These are phyloP conservation scores for Auricularia sp. DNA, from an alignment of 768 basidiomycete genomes.

Conservation along the genomic window DNA sequence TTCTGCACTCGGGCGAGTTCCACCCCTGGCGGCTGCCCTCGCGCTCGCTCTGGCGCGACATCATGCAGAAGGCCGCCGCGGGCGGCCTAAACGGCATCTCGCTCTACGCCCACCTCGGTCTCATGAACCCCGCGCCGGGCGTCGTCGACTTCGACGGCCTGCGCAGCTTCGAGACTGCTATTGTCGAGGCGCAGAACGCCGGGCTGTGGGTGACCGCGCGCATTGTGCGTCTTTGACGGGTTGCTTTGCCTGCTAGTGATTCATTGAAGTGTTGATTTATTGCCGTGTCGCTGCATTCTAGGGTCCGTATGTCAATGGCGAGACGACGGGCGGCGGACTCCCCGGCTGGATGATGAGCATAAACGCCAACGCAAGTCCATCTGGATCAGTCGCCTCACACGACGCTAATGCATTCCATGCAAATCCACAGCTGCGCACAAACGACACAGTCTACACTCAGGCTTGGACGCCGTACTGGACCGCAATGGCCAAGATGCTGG, in stretches of 20 bases:
- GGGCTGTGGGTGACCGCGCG: slow-evolving; percentile 49
- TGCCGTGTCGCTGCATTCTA: too few relatives aligned
- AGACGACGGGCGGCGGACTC: slow-evolving; percentile 36
- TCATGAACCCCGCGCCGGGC: slow-evolving; percentile 40
- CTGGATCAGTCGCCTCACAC: neutral
- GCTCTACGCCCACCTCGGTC: slow-evolving; percentile 51
- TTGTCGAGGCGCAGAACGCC: slow-evolving; percentile 39
- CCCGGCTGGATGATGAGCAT: slow-evolving; percentile 52
- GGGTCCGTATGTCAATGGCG: slow-evolving; percentile 41
- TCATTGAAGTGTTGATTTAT: too few relatives aligned
- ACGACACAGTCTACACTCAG: slow-evolving; percentile 38
- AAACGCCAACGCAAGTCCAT: slow-evolving; percentile 21
- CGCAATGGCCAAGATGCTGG: slow-evolving; percentile 36
- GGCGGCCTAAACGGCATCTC: slow-evolving; percentile 54
- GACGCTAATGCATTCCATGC: neutral
- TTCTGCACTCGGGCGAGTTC: slow-evolving; percentile 47
- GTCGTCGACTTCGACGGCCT: slow-evolving; percentile 35
- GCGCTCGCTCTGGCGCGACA: slow-evolving; percentile 37
- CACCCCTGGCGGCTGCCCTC: neutral
- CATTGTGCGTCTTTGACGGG: slow-evolving; percentile 18
- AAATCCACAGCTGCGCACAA: slow-evolving; percentile 29
- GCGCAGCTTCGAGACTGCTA: slow-evolving; percentile 42
- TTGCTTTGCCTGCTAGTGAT: too few relatives aligned
- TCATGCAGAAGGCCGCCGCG: slow-evolving; percentile 53
- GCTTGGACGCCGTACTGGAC: slow-evolving; percentile 52